Conservation (phyloP, 495 filamentous ascomycete species). For the Oidiodendron maius region DNA sequence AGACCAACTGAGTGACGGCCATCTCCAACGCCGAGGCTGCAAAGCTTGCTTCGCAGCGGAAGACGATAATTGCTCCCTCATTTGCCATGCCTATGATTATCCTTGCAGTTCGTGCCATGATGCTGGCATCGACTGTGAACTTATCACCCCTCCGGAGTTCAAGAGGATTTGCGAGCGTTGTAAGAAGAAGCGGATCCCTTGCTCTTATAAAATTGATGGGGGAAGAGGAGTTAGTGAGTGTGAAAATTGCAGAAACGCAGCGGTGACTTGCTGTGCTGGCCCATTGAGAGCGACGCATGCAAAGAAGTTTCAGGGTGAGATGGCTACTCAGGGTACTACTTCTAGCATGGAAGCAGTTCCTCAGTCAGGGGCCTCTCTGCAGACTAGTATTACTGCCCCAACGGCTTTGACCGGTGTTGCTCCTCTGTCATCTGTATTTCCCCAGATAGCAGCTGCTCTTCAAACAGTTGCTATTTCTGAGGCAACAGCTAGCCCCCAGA, state of each 20-base stretch:
- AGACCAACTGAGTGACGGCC: constrained; percentile 4
- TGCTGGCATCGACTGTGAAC: constrained; percentile 10
- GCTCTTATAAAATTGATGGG: constrained; percentile 4
- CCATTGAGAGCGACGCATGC: no score
- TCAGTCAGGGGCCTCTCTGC: no score
- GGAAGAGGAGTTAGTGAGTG: constrained; percentile 8
- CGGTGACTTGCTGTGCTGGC: constrained; percentile 4
- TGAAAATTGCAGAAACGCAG: constrained; percentile 8
- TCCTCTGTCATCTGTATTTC: no score
- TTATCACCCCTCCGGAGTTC: constrained; percentile 11
- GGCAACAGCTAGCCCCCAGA: no score
- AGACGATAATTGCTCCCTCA: constrained; percentile 15
- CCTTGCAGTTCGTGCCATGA: constrained; percentile 16
- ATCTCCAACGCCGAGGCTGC: constrained; percentile 16
- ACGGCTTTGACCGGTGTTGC: no score
- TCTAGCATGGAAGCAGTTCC: no score
- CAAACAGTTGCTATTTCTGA: no score
- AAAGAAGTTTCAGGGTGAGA: no score
- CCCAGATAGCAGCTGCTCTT: no score
- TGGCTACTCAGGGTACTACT: no score
- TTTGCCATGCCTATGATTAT: constrained; percentile 6
- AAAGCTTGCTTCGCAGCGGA: constrained; percentile 14
- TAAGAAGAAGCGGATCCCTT: constrained; percentile 5
- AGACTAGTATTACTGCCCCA: no score
- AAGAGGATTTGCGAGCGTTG: constrained; percentile 14